Evolutionary conservation across 176 grass and related monocot genomes (phyloP).

Genomic region (Stipa capillata): DNA sequence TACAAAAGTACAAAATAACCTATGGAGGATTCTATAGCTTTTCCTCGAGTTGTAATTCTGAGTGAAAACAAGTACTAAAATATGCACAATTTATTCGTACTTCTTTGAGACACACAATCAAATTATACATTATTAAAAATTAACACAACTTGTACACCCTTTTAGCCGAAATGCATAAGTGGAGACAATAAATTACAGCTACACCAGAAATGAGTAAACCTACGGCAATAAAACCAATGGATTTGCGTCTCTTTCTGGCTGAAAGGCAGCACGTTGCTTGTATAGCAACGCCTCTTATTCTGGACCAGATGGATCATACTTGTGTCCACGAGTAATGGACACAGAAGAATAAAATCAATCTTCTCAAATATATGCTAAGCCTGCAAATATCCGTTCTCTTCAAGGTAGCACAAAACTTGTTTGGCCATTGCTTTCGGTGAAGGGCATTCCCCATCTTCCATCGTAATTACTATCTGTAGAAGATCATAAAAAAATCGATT

Average conservation of each 20-base stretch:
- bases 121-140: not conserved
- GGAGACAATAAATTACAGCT: not conserved
- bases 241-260: not conserved
- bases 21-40: too few species aligned
- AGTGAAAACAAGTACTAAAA: too few species aligned
- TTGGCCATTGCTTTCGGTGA: conserved; percentile 82
- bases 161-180: not conserved
- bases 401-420: conserved; percentile 62
- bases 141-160: not conserved
- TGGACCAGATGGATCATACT: conserved; percentile 2
- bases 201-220: not conserved
- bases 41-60: too few species aligned
- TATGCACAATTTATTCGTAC: too few species aligned
- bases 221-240: not conserved
- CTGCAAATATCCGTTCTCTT: conserved; percentile 67
- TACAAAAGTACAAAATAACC: too few species aligned
- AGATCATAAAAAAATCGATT: conserved; percentile 7
- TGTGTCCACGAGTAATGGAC: conserved; percentile 45
- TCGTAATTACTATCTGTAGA: conserved; percentile 70
- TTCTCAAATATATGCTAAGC: conserved; percentile 24
- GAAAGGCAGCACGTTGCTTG: not conserved
- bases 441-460: conserved; percentile 56
- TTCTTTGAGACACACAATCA: not conserved
- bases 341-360: conserved; percentile 22
- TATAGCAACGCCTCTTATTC: conserved; percentile 17